Evolutionary conservation across 2,329 filamentous ascomycete species (phyloP), one percentile per base, ranked within the genome.

Genomic region (Fusarium sp.): DNA sequence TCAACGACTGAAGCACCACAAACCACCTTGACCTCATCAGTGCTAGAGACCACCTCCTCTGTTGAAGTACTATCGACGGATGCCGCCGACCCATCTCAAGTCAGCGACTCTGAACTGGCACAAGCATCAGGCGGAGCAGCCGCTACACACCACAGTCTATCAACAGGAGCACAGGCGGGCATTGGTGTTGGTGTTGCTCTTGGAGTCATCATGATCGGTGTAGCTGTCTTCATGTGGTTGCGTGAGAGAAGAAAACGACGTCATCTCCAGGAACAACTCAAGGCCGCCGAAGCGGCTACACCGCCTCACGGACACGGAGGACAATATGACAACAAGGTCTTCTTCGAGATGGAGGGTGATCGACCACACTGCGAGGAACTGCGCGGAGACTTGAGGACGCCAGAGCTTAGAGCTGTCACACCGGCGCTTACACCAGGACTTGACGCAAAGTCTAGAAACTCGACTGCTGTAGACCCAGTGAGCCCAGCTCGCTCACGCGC

Each of bases 341-440:
- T 65, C 9, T 62, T 53, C n/a, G 68, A 70, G 51, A 70, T 70
- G 68, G 68, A 70, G 19, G 68, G 68, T 5, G 64, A 69, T 29
- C 51, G 65, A 29, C 61, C 66, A 10, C 50, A 58, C 6, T 44
- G 43, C 3, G 54, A 61, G 12, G 68, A 70, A 41, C 36, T 70
- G 13, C 61, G 66, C 24, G 68, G 65, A 11, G 42, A 54, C 12
- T 60, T 65, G 64, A 57, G 45, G 38, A 70, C 68, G 7, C 68
- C 68, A 7, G 68, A 70, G 34, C 42, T 70, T 12, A 47, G 44
- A 5, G 28, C 22, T 4, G 26, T 10, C 3, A 53, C 50, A 48
- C 63, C 63, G 1, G 63, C 61, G 34, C 35, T 64, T 13, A 50
- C 19, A 13, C 45, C 48, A 13, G 24, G 31, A 7, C 22, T 47